Percentiles rank a stretch among this genome's conserved stretches.
Conservation (phyloP, 139 green algal species). For the Chlorella sp. region DNA sequence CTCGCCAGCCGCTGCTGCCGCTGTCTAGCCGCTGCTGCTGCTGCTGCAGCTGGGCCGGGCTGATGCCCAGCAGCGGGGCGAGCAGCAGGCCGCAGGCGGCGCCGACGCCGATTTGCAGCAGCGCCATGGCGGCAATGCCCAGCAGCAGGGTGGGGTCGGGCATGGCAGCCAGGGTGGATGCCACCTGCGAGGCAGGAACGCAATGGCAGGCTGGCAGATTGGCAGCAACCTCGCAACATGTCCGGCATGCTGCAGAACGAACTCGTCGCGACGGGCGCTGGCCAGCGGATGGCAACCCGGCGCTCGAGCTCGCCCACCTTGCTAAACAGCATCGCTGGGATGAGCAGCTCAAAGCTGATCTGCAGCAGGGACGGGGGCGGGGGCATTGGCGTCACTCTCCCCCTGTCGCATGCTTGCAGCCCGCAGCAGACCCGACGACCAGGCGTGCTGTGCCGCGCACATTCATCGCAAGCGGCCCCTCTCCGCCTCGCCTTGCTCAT, state of each 20-base stretch:
- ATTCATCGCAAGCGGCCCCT: background rate
- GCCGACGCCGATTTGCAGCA: constrained; percentile 38
- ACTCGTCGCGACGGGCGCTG: no score
- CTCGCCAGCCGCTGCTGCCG: constrained; percentile 25
- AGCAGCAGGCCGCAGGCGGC: constrained; percentile 31
- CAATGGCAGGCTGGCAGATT: no score
- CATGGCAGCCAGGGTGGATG: constrained; percentile 44
- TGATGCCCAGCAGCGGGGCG: constrained; percentile 27
- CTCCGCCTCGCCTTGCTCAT: constrained; percentile 55
- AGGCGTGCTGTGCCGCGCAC: background rate
- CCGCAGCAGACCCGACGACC: no score
- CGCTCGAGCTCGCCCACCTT: constrained; percentile 38
- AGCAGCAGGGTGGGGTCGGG: constrained; percentile 36
- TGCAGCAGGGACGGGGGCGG: constrained; percentile 8
- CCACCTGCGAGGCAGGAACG: constrained; percentile 12
- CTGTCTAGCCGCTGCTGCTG: background rate
- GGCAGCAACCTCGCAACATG: no score
- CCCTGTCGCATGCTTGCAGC: no score
- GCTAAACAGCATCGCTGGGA: constrained; percentile 71
- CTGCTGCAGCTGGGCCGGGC: no score
- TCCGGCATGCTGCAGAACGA: no score
- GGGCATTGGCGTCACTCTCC: no score
- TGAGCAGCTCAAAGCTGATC: constrained; percentile 66
- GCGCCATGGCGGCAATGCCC: constrained; percentile 15
- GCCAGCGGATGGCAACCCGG: no score